phyloP scores from a whole-genome alignment of 2,329 filamentous ascomycete genomes.

The Volutella citrinella region DNA sequence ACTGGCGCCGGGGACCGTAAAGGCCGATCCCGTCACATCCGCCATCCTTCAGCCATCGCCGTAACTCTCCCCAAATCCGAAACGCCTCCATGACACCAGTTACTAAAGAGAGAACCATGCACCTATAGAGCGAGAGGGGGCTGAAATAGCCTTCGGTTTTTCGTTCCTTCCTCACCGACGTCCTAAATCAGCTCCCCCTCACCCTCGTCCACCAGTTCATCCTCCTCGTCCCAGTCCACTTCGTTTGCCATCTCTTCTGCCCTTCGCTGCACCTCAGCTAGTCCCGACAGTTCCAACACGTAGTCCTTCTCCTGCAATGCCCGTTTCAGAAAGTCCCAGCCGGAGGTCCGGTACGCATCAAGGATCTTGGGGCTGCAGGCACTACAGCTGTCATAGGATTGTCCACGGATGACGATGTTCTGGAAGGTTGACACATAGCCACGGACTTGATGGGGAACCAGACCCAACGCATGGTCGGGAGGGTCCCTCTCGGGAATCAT shows the following conservation, averaged over 20 bases:
- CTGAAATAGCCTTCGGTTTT: no score
- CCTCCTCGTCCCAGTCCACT: slow-evolving; percentile 62
- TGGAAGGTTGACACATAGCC: slow-evolving; percentile 74
- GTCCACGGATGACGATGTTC: slow-evolving; percentile 69
- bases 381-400: slow-evolving; percentile 77
- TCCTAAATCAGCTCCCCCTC: slow-evolving; percentile 51
- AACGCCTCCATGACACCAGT: no score
- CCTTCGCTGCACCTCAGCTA: slow-evolving; percentile 66
- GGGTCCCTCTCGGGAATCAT: slow-evolving; percentile 52
- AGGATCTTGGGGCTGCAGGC: slow-evolving; percentile 73
- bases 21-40: no score
- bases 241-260: slow-evolving; percentile 51
- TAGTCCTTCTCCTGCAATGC: slow-evolving; percentile 75
- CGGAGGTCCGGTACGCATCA: slow-evolving; percentile 61
- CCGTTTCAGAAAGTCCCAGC: slow-evolving; percentile 74
- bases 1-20: no score
- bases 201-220: slow-evolving; percentile 46
- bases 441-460: slow-evolving; percentile 77
- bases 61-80: no score
- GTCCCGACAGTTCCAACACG: slow-evolving; percentile 71
- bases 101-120: no score
- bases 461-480: slow-evolving; percentile 58
- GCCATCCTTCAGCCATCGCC: no score
- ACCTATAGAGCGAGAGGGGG: no score
- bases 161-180: no score